phyloP scores from a whole-genome alignment of 345 rosid species.

The Syzygium jambos region DNA sequence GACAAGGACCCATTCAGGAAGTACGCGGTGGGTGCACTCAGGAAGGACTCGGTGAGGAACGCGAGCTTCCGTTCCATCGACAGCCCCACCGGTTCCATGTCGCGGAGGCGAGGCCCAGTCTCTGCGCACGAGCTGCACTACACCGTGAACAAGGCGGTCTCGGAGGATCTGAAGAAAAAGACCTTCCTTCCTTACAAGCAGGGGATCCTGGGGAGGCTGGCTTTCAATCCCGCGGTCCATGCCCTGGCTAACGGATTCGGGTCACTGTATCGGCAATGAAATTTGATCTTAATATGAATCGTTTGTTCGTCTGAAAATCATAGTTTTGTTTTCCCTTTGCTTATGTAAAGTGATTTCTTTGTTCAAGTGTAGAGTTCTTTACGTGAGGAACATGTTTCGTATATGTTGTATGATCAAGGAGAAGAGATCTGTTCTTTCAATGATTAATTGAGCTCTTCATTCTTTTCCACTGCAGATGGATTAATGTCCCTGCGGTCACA shows the following conservation, averaged over 20 bases:
- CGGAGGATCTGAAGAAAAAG: conserved; percentile 65
- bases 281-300: neutral
- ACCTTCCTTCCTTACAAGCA: conserved; percentile 89
- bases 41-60: conserved; percentile 39
- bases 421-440: neutral
- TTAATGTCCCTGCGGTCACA: neutral
- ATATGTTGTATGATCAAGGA: neutral
- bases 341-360: neutral
- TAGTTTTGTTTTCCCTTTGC: neutral
- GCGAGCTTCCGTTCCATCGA: conserved; percentile 29
- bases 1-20: conserved; percentile 46
- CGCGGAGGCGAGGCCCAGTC: conserved; percentile 25
- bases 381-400: neutral
- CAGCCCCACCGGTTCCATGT: conserved; percentile 15
- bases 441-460: neutral
- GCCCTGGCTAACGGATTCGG: conserved; percentile 16
- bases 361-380: neutral
- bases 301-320: neutral
- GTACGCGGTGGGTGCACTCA: conserved; percentile 31
- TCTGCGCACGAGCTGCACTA: conserved; percentile 93
- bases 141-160: conserved; percentile 66
- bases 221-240: conserved; percentile 39
- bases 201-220: conserved; percentile 67
- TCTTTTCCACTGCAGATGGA: neutral
- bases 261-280: conserved; percentile 3